Percentiles rank a stretch among this genome's conserved stretches.
Evolutionary conservation across 1,284 basidiomycete species (phyloP).

Genomic region (Papiliotrema laurentii): DNA sequence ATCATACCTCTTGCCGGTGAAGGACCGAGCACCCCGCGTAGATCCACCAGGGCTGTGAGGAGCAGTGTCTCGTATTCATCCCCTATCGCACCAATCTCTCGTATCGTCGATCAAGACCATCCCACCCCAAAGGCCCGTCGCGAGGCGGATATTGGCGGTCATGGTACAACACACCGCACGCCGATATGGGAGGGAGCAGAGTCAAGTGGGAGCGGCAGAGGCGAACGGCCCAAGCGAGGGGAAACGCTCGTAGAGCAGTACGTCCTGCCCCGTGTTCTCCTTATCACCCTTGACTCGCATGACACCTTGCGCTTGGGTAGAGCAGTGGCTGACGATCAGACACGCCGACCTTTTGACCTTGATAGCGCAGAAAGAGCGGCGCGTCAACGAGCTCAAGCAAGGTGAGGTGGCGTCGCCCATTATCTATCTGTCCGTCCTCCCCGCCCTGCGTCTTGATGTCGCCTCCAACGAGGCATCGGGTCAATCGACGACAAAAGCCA

Average conservation of each 20-base stretch:
- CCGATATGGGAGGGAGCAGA: too few species aligned
- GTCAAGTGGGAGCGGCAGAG: too few species aligned
- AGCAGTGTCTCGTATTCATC: conserved; percentile 19
- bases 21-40: conserved; percentile 11
- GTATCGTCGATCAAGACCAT: too few species aligned
- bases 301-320: neutral
- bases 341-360: conserved; percentile 36
- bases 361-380: conserved; percentile 38
- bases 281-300: neutral
- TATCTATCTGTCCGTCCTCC: neutral
- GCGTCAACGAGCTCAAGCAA: conserved; percentile 37
- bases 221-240: too few species aligned
- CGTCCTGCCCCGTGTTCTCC: neutral
- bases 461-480: too few species aligned
- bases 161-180: too few species aligned
- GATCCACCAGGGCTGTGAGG: conserved; percentile 3
- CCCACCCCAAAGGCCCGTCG: too few species aligned
- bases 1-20: too few species aligned
- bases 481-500: too few species aligned
- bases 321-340: conserved; percentile 16
- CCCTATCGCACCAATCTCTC: neutral
- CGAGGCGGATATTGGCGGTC: too few species aligned
- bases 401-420: conserved; percentile 23
- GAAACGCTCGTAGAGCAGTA: conserved; percentile 25
- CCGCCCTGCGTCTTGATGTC: too few species aligned